A percentile compares a stretch with the other conserved stretches of the same genome.
Conservation (phyloP, 1,284 basidiomycete species). For the Xerocomus minutiporus region DNA sequence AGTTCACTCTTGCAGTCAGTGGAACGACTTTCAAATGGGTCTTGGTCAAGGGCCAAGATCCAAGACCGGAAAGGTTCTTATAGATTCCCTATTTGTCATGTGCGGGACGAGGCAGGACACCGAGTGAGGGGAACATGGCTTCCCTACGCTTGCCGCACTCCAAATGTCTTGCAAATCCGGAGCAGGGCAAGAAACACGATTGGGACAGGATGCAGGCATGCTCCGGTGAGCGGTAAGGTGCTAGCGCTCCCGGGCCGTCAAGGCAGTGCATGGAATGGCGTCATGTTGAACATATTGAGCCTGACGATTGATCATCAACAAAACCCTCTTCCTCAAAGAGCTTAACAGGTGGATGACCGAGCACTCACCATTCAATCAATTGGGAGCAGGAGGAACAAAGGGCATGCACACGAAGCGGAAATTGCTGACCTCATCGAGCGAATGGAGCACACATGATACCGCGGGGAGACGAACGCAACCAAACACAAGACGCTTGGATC, state of each 20-base stretch:
- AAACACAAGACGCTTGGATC: constrained; percentile 12
- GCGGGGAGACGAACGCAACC: constrained; percentile 6
- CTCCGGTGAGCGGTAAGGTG: constrained; percentile 27
- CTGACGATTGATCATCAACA: constrained; percentile 28
- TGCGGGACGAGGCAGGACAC: constrained; percentile 23
- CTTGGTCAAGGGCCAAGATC: constrained; percentile 24
- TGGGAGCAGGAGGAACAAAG: constrained; percentile 8
- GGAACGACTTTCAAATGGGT: constrained; percentile 25
- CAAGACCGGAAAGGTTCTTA: constrained; percentile 28
- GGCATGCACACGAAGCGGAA: constrained; percentile 20
- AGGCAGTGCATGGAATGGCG: constrained; percentile 25
- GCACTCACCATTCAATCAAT: constrained; percentile 12
- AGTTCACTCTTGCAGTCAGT: constrained; percentile 19
- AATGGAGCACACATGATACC: constrained; percentile 21
- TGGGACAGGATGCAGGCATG: constrained; percentile 32
- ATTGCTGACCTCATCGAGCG: constrained; percentile 22
- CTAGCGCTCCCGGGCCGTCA: constrained; percentile 25
- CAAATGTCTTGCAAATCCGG: constrained; percentile 32
- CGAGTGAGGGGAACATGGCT: constrained; percentile 27
- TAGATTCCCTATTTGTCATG: constrained; percentile 24
- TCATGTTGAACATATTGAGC: constrained; percentile 22
- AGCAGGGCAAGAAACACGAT: constrained; percentile 32
- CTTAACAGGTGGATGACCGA: constrained; percentile 25
- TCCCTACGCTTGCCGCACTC: constrained; percentile 29
- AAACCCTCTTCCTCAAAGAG: constrained; percentile 32